Conservation (phyloP, 2,329 filamentous ascomycete genomes). For the Fusarium mangiferae region DNA sequence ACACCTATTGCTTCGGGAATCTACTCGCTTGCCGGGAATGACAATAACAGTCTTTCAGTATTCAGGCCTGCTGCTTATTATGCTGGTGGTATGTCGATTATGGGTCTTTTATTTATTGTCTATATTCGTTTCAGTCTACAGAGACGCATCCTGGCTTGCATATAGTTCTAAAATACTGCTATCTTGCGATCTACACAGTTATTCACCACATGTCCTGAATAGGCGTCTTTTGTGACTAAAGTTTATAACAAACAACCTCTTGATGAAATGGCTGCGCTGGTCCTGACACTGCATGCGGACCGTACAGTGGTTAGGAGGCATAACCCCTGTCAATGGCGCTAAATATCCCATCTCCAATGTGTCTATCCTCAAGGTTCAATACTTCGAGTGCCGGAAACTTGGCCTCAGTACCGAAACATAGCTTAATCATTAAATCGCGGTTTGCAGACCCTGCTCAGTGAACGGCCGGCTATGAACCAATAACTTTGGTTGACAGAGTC, state of each 20-base stretch:
- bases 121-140: slow-evolving; percentile 20
- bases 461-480: not conserved
- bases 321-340: fast-evolving
- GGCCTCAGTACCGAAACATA: fast-evolving
- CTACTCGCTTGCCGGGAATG: slow-evolving; percentile 19
- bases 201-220: fast-evolving
- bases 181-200: not conserved
- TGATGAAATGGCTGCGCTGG: too few relatives aligned
- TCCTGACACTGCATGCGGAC: too few relatives aligned
- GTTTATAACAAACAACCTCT: fast-evolving
- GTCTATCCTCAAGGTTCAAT: too few relatives aligned
- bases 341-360: too few relatives aligned
- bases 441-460: too few relatives aligned
- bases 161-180: not conserved
- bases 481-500: too few relatives aligned
- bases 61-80: slow-evolving; percentile 35
- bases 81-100: slow-evolving; percentile 26
- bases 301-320: fast-evolving
- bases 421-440: too few relatives aligned
- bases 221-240: fast-evolving
- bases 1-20: slow-evolving; percentile 39
- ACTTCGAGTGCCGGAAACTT: fast-evolving
- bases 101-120: slow-evolving; percentile 24
- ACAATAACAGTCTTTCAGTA: not conserved
- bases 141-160: not conserved